Percentiles rank a stretch among this genome's conserved stretches.
phyloP scores from a whole-genome alignment of 495 filamentous ascomycete species.

The Pseudevernia furfuracea region DNA sequence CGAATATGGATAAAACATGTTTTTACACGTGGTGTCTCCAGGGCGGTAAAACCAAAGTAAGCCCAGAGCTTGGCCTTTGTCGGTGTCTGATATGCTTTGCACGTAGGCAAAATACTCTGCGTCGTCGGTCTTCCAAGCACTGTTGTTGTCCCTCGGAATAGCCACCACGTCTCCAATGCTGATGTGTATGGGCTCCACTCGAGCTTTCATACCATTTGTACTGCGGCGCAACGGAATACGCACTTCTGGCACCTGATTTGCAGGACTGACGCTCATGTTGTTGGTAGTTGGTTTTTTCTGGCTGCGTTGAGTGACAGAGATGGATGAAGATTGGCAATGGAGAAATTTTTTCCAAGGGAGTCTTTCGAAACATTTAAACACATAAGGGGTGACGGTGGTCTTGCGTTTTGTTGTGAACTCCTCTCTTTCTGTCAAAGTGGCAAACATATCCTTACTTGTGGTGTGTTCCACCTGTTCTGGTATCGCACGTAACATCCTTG shows the following conservation, averaged over 20 bases:
- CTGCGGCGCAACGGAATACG: not conserved
- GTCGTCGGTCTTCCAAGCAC: slow-evolving; percentile 47
- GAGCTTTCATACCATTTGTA: not conserved
- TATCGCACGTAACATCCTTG: slow-evolving; percentile 22
- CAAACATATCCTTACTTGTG: not conserved
- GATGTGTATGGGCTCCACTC: slow-evolving; percentile 17
- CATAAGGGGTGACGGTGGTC: slow-evolving; percentile 63
- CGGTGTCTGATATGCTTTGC: slow-evolving; percentile 40
- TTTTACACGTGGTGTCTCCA: slow-evolving; percentile 55
- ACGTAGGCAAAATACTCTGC: slow-evolving; percentile 59
- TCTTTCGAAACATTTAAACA: slow-evolving; percentile 54
- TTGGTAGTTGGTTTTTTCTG: not conserved
- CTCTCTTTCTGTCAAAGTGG: slow-evolving; percentile 13
- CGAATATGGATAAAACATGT: slow-evolving; percentile 54
- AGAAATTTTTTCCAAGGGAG: slow-evolving; percentile 50
- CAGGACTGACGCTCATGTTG: not conserved
- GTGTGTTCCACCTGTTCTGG: slow-evolving; percentile 13
- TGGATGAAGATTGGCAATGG: slow-evolving; percentile 16
- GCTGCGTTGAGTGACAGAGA: not conserved
- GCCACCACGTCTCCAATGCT: slow-evolving; percentile 45
- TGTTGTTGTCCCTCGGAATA: slow-evolving; percentile 39
- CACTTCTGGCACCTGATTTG: not conserved
- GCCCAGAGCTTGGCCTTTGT: slow-evolving; percentile 40
- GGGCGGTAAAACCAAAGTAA: slow-evolving; percentile 67
- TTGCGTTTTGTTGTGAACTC: slow-evolving; percentile 11